Evolutionary conservation across 1,284 basidiomycete genomes (phyloP).

Genomic region (Leccinum olivaceoglutinosum): DNA sequence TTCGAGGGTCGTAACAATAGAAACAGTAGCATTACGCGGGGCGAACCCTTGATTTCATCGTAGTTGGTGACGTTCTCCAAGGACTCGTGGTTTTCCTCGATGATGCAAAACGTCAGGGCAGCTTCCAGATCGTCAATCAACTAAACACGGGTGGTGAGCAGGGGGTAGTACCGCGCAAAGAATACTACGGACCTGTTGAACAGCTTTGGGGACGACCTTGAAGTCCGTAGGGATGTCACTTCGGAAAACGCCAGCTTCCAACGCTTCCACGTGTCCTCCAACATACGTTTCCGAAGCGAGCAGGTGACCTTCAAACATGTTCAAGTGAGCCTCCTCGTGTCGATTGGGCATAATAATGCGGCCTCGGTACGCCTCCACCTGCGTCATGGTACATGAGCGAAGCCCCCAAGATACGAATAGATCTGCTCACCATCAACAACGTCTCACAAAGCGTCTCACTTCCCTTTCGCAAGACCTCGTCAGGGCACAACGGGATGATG

Average conservation of each 20-base stretch:
- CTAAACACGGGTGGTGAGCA: conserved; percentile 35
- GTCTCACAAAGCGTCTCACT: too few relatives aligned
- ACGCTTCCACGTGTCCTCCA: conserved; percentile 96
- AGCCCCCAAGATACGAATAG: too few relatives aligned
- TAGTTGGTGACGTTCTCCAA: conserved; percentile 93
- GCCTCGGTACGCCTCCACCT: conserved; percentile 78
- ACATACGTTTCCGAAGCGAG: conserved; percentile 98
- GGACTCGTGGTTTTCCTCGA: conserved; percentile 80
- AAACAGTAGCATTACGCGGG: conserved; percentile 23
- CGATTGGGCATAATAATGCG: conserved; percentile 97
- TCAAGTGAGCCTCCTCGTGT: conserved; percentile 89
- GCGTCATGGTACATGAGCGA: too few relatives aligned
- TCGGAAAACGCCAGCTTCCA: conserved; percentile 97
- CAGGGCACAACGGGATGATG: conserved; percentile 96
- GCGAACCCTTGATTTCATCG: conserved; percentile 94
- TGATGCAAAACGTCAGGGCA: conserved; percentile 88
- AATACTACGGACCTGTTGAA: conserved; percentile 62
- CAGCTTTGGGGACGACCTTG: conserved; percentile 86
- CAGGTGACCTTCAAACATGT: conserved; percentile 94
- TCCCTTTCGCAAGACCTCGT: conserved; percentile 95
- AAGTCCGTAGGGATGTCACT: conserved; percentile 96
- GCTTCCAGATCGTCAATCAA: conserved; percentile 93
- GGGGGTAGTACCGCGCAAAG: not conserved
- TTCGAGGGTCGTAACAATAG: conserved; percentile 31
- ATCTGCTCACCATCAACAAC: too few relatives aligned